phyloP scores from a whole-genome alignment of 164 flowering plant species.

The Buxus sempervirens region DNA sequence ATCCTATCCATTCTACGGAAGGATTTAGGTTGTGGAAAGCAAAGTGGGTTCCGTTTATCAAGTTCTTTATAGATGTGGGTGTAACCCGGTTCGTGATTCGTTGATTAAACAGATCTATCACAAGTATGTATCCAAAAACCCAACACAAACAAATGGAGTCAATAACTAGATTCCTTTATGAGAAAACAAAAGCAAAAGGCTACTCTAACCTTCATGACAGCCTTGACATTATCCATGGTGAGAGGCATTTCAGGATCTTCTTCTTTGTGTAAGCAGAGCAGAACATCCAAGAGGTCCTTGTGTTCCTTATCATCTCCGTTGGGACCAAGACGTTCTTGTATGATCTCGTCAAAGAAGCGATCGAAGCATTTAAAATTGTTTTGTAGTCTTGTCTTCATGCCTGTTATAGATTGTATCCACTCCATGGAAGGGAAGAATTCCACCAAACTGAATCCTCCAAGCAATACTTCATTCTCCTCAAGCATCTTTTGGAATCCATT shows the following conservation, averaged over 20 bases:
- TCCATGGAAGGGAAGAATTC: conserved; percentile 65
- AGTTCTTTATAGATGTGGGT: no score
- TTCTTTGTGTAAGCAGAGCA: conserved; percentile 39
- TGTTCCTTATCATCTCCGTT: conserved; percentile 16
- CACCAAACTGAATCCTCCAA: conserved; percentile 51
- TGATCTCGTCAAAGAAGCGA: conserved; percentile 34
- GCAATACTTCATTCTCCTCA: conserved; percentile 41
- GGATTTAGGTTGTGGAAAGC: no score
- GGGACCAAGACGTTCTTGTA: conserved; percentile 39
- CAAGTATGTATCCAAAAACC: no score
- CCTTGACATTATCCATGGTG: conserved; percentile 50
- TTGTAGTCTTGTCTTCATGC: conserved; percentile 34
- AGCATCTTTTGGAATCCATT: conserved; percentile 47
- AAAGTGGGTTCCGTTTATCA: no score
- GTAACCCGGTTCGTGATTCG: no score
- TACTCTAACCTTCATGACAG: no score
- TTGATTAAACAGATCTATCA: no score
- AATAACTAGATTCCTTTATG: no score
- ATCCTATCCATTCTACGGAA: no score
- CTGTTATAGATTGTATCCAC: conserved; percentile 38
- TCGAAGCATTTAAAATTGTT: conserved; percentile 34
- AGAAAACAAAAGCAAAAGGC: no score
- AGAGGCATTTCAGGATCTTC: conserved; percentile 30
- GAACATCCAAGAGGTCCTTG: conserved; percentile 52
- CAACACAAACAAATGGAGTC: no score